Conservation (phyloP, 495 filamentous ascomycete genomes). For the Amphirosellinia nigrospora region DNA sequence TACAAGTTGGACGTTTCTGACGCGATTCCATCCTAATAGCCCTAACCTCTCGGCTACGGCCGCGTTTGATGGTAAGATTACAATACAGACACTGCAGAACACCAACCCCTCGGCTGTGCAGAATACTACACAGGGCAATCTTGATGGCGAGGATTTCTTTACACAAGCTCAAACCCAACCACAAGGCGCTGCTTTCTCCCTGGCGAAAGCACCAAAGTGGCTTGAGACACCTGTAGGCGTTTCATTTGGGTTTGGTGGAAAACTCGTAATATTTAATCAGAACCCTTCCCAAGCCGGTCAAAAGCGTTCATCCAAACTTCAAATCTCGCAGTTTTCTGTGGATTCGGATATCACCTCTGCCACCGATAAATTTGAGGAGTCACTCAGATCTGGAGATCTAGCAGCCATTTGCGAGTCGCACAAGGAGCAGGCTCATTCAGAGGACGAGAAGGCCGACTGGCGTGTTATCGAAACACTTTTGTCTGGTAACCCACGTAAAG, state of each 20-base stretch:
- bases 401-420: conserved; percentile 81
- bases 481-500: conserved; percentile 76
- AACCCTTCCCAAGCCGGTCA: conserved; percentile 62
- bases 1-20: conserved; percentile 98
- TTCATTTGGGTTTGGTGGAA: conserved; percentile 95
- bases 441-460: conserved; percentile 96
- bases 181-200: conserved; percentile 84
- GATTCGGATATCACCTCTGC: conserved; percentile 84
- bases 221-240: conserved; percentile 82
- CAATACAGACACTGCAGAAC: conserved; percentile 90
- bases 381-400: conserved; percentile 78
- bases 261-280: conserved; percentile 77
- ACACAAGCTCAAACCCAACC: conserved; percentile 88
- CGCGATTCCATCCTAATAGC: conserved; percentile 91
- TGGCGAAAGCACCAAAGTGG: conserved; percentile 89
- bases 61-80: conserved; percentile 95
- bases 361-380: conserved; percentile 84
- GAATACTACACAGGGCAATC: conserved; percentile 53
- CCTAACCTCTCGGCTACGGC: conserved; percentile 91
- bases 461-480: conserved; percentile 89
- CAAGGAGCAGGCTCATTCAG: conserved; percentile 71
- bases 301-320: conserved; percentile 73
- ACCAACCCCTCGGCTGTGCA: conserved; percentile 74
- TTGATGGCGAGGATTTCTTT: conserved; percentile 97
- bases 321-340: conserved; percentile 85